A percentile compares a stretch with the other conserved stretches of the same genome.
Conservation (phyloP, 164 flowering plant species). For the Malania oleifera region DNA sequence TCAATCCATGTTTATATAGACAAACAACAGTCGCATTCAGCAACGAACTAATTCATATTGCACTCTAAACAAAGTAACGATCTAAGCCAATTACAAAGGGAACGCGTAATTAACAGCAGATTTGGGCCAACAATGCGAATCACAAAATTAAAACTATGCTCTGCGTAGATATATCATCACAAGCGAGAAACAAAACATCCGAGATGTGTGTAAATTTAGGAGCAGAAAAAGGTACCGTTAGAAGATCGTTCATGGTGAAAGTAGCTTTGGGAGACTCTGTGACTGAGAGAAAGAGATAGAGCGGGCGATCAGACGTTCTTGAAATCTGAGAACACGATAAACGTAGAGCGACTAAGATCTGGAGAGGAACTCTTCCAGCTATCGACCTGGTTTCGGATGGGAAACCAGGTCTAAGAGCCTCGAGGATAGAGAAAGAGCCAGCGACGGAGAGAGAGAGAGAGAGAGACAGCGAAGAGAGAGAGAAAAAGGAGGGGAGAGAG, state of each 20-base stretch:
- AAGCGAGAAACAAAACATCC: not conserved
- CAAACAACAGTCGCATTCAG: no score
- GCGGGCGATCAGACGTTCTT: not conserved
- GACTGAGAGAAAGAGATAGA: not conserved
- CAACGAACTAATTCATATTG: no score
- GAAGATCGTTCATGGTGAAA: slow-evolving; percentile 38
- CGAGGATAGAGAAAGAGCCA: not conserved
- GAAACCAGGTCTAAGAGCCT: slow-evolving; percentile 7
- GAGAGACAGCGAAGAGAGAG: slow-evolving; percentile 8
- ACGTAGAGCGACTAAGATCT: slow-evolving; percentile 1
- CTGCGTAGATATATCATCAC: not conserved
- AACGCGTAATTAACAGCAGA: no score
- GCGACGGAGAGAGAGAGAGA: slow-evolving; percentile 1
- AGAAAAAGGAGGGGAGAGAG: not conserved
- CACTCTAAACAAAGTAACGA: no score
- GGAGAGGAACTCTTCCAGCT: not conserved
- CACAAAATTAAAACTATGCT: no score
- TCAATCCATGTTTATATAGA: no score
- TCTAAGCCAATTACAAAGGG: no score
- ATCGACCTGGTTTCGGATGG: not conserved
- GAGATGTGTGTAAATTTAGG: not conserved
- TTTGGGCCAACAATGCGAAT: no score
- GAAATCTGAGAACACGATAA: not conserved
- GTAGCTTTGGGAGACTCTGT: not conserved
- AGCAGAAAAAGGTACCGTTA: slow-evolving; percentile 14